Conservation (phyloP, 805 yeast species). For the Barnettozyma sucrosica region DNA sequence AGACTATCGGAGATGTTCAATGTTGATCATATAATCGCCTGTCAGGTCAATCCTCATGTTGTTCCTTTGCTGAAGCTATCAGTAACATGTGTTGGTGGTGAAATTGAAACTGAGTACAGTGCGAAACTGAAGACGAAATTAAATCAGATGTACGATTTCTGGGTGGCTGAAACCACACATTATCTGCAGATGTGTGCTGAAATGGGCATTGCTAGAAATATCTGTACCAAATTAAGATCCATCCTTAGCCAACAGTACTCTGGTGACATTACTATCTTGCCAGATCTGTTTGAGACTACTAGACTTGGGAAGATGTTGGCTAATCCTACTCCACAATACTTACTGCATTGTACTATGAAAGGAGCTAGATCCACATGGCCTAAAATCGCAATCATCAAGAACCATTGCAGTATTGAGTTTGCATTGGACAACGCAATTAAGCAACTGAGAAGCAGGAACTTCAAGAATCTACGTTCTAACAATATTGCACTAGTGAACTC, state of each 20-base stretch:
- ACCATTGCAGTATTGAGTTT: slow-evolving; percentile 88
- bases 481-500: slow-evolving; percentile 21
- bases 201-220: slow-evolving; percentile 67
- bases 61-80: slow-evolving; percentile 76
- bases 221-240: slow-evolving; percentile 67
- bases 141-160: slow-evolving; percentile 50
- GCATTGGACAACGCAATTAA: slow-evolving; percentile 77
- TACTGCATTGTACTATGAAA: slow-evolving; percentile 61
- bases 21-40: slow-evolving; percentile 94
- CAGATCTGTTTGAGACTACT: slow-evolving; percentile 51
- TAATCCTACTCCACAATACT: slow-evolving; percentile 77
- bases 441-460: slow-evolving; percentile 54
- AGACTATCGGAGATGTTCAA: slow-evolving; percentile 94
- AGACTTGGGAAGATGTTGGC: slow-evolving; percentile 61
- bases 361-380: slow-evolving; percentile 97
- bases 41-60: slow-evolving; percentile 96
- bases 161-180: slow-evolving; percentile 71
- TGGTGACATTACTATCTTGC: slow-evolving; percentile 91
- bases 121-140: slow-evolving; percentile 48
- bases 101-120: slow-evolving; percentile 53
- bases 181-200: slow-evolving; percentile 67
- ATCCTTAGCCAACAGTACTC: slow-evolving; percentile 81
- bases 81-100: slow-evolving; percentile 63
- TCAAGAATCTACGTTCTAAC: slow-evolving; percentile 30
- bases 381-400: slow-evolving; percentile 72